Base-by-base conservation (phyloP, 257 asterid species). In the Osmanthus fragrans region DNA sequence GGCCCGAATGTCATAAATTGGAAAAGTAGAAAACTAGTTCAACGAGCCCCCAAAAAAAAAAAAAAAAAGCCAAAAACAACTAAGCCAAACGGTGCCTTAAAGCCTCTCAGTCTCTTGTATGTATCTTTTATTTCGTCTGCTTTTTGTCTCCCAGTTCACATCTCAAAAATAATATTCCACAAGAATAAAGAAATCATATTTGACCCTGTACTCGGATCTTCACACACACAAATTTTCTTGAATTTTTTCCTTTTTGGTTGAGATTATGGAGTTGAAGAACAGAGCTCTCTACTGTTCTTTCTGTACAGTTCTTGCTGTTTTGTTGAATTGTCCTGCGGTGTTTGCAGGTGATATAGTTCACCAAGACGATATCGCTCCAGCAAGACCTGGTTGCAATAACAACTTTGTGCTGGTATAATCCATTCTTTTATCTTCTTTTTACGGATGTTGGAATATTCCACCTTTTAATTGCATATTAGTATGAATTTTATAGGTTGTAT, bases 341-440 rank as follows among this genome's bases (percentile, higher is more conserved):
- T 84, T 82, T 83, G 97, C 90, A 15, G 97, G 97, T 60, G 98
- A 94, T 80, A 94, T 92, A 40, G 97, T 94, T 77, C 98, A 91
- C 84, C 93, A 84, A 60, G 98, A 92, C 85, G 93, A 92, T 82
- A 67, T 79, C 21, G 92, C 98, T 63, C 98, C 98, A 2, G 88
- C 80, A 80, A 86, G 91, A 68, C 96, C 96, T 76, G 97, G 97
- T 19, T 94, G 98, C 79, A 90, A 87, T 27, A 94, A 94, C 84
- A 88, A 92, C 83, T 94, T 92, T 83, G 98, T 94, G 71, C 88
- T 94, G 87, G 98, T 94, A 91, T 81, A 76, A 42, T 67, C 72
- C 76, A 4, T 32, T 69, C 69, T 70, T 72, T 73, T 78, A 76
- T 27, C 10, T 73, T 66, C 37, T 7, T 36, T 2, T 74, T 80